Base-by-base conservation (phyloP, 306 rosid genomes). In the Boehmeria nivea region DNA sequence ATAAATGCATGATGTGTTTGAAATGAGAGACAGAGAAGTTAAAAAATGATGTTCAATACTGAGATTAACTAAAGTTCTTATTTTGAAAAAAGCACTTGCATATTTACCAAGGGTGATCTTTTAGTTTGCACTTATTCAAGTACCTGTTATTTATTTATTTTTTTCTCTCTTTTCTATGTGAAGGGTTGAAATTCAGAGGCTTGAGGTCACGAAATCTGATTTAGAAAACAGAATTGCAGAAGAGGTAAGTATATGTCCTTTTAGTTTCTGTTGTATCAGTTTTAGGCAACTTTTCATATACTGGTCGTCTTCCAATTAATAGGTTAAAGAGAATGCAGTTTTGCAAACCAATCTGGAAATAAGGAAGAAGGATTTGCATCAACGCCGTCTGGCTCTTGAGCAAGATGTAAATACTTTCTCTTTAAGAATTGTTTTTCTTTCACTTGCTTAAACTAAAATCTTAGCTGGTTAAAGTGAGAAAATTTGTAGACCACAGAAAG, bases 381-480 rank as follows among this genome's bases (percentile, higher is more conserved):
- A 77, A 69, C 96, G 76, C 66, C 99, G 80, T 42, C 66, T 65
- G 50, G 82, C 80, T 67, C 99, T 93, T 13, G 83, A 81, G 81
- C 86, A 83, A 72, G 96, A 87, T 57, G 99, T 93, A 80, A 38
- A 58, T 72, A 6, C 17, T 54, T 56, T 21, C 22, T 26, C 44
- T 50, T 25, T 5, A 14, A 16, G 11, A 25, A 28, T 28, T 24
- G 57, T 19, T 19, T 66, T 71, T 57, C 44, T 57, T 51, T 50
- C 66, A n/a, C n/a, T 38, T 28, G 20, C 37, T 51, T 49, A 38
- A 28, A 60, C 25, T 60, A 43, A 38, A 8, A 23, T 51, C 60
- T 17, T 33, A 49, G 15, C 6, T 34, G 17, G 10, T 24, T 20
- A 22, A 38, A 53, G 25, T 56, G 19, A 17, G 22, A 42, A 23